These are phyloP conservation scores for Podaxis sp. DNA, from an alignment of 768 basidiomycete genomes.

Conservation along the genomic window DNA sequence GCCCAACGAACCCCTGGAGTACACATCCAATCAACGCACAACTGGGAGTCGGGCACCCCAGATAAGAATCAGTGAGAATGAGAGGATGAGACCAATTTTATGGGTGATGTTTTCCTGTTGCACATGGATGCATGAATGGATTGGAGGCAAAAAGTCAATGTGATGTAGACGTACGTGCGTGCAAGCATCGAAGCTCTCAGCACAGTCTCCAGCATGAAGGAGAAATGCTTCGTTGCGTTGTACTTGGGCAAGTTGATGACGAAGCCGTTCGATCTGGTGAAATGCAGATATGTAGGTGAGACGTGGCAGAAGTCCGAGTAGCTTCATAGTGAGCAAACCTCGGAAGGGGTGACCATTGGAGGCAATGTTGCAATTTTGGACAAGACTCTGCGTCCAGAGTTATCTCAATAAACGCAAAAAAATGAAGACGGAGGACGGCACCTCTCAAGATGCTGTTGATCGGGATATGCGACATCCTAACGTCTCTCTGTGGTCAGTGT, in stretches of 20 bases:
- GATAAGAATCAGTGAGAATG: slow-evolving; percentile 92
- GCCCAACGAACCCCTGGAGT: background rate
- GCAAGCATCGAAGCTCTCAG: slow-evolving; percentile 92
- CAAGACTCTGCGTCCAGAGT: slow-evolving; percentile 56
- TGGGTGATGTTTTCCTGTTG: slow-evolving; percentile 79
- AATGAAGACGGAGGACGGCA: slow-evolving; percentile 9
- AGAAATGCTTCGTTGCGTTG: slow-evolving; percentile 90
- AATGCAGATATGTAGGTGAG: slow-evolving; percentile 13
- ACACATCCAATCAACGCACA: slow-evolving; percentile 42
- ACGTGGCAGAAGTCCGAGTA: slow-evolving; percentile 29
- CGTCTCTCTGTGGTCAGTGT: background rate
- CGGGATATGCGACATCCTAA: slow-evolving; percentile 24
- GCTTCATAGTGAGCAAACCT: slow-evolving; percentile 52
- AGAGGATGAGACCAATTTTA: slow-evolving; percentile 88
- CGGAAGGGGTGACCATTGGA: slow-evolving; percentile 89
- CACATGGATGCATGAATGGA: slow-evolving; percentile 16
- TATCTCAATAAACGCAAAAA: slow-evolving; percentile 1
- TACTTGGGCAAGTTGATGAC: slow-evolving; percentile 76
- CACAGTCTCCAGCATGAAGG: slow-evolving; percentile 96
- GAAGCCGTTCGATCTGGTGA: slow-evolving; percentile 76
- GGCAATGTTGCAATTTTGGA: slow-evolving; percentile 76
- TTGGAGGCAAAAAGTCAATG: slow-evolving; percentile 5
- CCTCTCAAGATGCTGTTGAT: slow-evolving; percentile 21
- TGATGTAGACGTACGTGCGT: slow-evolving; percentile 60
- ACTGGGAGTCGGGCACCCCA: slow-evolving; percentile 95